Percentiles rank a stretch among this genome's conserved stretches.
phyloP scores from a whole-genome alignment of 2,329 filamentous ascomycete genomes.

The Magnaporthiopsis rhizophila region DNA sequence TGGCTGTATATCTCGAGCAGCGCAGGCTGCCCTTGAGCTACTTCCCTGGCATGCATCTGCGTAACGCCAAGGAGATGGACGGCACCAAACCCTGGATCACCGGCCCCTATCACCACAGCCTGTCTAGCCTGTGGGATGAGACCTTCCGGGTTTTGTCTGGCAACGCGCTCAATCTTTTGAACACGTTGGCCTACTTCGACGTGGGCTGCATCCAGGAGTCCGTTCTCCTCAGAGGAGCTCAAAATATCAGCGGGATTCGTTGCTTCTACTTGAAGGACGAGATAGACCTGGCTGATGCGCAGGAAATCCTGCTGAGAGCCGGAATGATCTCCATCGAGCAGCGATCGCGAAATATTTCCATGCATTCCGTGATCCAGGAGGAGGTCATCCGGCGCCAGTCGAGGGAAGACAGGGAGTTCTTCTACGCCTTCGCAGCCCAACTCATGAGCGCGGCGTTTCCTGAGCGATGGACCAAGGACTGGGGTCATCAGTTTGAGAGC shows the following conservation, averaged over 20 bases:
- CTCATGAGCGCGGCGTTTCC: conserved; percentile 20
- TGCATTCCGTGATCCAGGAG: neutral
- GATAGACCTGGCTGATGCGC: conserved; percentile 2
- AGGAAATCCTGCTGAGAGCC: conserved; percentile 2
- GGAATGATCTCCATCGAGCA: conserved; percentile 3
- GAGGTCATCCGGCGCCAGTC: neutral
- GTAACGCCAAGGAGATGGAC: conserved; percentile 20
- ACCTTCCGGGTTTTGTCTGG: conserved; percentile 17
- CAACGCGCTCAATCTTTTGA: conserved; percentile 15
- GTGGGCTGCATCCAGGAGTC: conserved; percentile 19
- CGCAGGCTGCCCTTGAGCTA: conserved; percentile 15
- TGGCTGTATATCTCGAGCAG: conserved; percentile 21
- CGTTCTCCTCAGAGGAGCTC: conserved; percentile 15
- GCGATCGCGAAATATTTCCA: neutral
- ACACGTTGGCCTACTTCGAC: conserved; percentile 21
- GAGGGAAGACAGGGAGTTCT: neutral
- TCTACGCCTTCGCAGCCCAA: conserved; percentile 8
- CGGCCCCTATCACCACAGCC: conserved; percentile 20
- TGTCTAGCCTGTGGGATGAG: conserved; percentile 22
- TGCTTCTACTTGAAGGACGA: neutral
- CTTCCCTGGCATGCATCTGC: conserved; percentile 21
- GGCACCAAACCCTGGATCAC: conserved; percentile 11
- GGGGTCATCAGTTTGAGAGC: conserved; percentile 18
- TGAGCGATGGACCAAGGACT: conserved; percentile 17
- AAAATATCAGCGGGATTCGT: conserved; percentile 5